Evolutionary conservation across 306 rosid species (phyloP), one percentile per base, ranked within the genome.

Genomic region (Prunus kanzakura): DNA sequence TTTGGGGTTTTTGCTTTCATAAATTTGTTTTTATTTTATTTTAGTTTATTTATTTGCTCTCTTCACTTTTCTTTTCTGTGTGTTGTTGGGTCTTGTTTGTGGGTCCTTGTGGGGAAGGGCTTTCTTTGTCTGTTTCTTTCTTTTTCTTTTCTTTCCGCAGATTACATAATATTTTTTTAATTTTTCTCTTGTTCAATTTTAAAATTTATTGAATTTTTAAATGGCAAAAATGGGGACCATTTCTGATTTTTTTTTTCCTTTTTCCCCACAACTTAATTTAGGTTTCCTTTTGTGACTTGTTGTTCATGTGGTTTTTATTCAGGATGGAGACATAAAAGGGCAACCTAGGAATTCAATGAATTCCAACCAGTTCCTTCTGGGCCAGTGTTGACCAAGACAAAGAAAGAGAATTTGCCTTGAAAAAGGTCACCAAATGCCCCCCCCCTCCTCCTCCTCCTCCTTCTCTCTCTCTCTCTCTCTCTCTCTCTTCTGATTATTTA

Each of bases 311-410:
- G 71, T 19, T 69, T 71, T 69, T 70, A 46, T 63, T 58, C 46
- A 69, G 78, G 43, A 60, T 78, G 87, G 69, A 45, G 72, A 76
- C 81, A 75, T 63, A 71, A 76, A 76, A 78, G 85, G 82, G 84
- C 82, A 88, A 86, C 86, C 87, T 83, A 83, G 87, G 87, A 83
- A 85, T 82, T 79, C 65, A 80, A 72, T 81, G 76, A 76, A 50
- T 80, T 82, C 80, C 63, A 82, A 66, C 69, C 27, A 71, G 43
- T 30, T 55, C 68, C 60, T 51, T 73, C 25, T 50, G 78, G 62
- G 69, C 77, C 80, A 64, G 63, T 68, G 79, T 84, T 84, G 87
- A 87, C 87, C 74, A 52, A 23, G 75, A 73, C 78, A 64, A 75
- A 25, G 56, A 49, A 23, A 29, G 45, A 46, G 71, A 65, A 64